phyloP scores from a whole-genome alignment of 2,329 filamentous ascomycete species.

The Diaporthe ilicicola region DNA sequence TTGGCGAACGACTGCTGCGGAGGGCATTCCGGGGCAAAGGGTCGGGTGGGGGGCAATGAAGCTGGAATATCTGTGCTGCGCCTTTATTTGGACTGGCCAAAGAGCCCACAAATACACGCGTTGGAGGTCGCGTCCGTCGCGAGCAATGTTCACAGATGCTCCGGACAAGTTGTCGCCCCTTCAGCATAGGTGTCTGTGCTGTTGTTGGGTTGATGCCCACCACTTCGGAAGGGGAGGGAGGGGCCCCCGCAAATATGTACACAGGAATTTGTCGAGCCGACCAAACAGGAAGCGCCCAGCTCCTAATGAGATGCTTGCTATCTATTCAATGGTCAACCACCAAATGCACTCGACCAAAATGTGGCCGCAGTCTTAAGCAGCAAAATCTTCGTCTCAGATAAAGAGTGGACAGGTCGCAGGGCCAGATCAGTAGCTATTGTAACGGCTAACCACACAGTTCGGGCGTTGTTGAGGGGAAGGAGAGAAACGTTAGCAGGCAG shows the following conservation, averaged over 20 bases:
- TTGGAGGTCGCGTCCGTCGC: constrained; percentile 10
- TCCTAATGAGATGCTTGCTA: constrained; percentile 14
- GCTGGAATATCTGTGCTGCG: not conserved
- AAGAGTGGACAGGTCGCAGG: not conserved
- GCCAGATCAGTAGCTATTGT: not conserved
- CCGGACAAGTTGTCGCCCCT: constrained; percentile 21
- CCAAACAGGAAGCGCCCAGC: constrained; percentile 20
- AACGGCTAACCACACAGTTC: not conserved
- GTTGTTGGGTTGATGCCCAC: not conserved
- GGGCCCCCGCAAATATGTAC: constrained; percentile 23
- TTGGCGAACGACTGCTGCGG: not conserved
- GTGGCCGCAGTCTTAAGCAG: not conserved
- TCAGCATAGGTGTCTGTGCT: constrained; percentile 22
- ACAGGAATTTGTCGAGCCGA: constrained; percentile 11
- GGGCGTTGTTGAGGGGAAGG: not conserved
- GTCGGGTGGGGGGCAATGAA: not conserved
- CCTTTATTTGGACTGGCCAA: not conserved
- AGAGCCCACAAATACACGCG: not conserved
- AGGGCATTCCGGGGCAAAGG: not conserved
- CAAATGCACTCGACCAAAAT: not conserved
- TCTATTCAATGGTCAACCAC: constrained; percentile 4
- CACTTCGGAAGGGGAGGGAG: constrained; percentile 3
- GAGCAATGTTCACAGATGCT: constrained; percentile 9
- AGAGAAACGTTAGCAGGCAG: not conserved
- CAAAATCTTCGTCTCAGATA: not conserved